Evolutionary conservation across 129 eudicot species (phyloP).

Genomic region (Solidago caesia): DNA sequence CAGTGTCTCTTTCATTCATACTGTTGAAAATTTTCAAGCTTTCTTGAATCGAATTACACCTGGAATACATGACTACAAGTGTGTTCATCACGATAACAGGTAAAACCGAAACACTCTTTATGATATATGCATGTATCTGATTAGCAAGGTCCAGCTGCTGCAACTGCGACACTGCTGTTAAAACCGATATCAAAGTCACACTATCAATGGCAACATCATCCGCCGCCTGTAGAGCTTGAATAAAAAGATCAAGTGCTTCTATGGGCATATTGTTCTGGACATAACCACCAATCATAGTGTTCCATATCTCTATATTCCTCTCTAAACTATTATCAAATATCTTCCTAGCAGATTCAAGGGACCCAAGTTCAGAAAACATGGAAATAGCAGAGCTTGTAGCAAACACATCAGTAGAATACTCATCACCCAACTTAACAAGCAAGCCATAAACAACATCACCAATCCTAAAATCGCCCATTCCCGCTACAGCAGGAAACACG

Average conservation of each 20-base stretch:
- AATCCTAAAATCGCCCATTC: constrained; percentile 33
- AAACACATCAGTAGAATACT: constrained; percentile 51
- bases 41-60: constrained; percentile 55
- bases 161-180: constrained; percentile 81
- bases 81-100: constrained; percentile 53
- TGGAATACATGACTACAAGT: constrained; percentile 72
- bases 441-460: constrained; percentile 64
- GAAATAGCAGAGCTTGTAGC: constrained; percentile 67
- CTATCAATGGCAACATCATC: constrained; percentile 46
- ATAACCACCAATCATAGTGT: constrained; percentile 87
- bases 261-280: constrained; percentile 49
- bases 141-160: constrained; percentile 52
- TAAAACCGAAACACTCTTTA: constrained; percentile 42
- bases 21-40: constrained; percentile 50
- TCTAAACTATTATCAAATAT: constrained; percentile 60
- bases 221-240: constrained; percentile 42
- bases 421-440: constrained; percentile 60
- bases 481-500: constrained; percentile 65
- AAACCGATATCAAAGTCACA: constrained; percentile 66
- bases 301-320: constrained; percentile 85
- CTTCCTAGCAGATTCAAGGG: constrained; percentile 52
- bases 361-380: constrained; percentile 76
- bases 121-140: constrained; percentile 61
- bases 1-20: constrained; percentile 76
- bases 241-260: constrained; percentile 68